phyloP scores from a whole-genome alignment of 805 yeast genomes.

The Candida suzukii region DNA sequence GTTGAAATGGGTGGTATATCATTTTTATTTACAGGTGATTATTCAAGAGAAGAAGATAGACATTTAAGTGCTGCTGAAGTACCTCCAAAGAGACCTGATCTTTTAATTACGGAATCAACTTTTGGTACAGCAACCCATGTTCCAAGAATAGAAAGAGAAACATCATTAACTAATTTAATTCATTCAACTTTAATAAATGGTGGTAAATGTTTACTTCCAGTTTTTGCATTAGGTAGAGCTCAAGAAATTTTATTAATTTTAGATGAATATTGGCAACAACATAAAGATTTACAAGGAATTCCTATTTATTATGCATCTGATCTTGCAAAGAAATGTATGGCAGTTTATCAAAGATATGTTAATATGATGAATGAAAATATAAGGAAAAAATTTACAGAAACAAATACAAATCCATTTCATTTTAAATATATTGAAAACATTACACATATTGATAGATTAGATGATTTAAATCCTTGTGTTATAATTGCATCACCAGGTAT shows the following conservation, averaged over 20 bases:
- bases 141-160: constrained; percentile 80
- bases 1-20: constrained; percentile 91
- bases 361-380: constrained; percentile 96
- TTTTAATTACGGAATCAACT: constrained; percentile 89
- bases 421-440: constrained; percentile 80
- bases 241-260: constrained; percentile 85
- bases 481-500: constrained; percentile 97
- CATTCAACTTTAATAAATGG: constrained; percentile 82
- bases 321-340: constrained; percentile 92
- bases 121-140: constrained; percentile 98
- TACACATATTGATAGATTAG: constrained; percentile 73
- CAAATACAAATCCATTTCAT: constrained; percentile 82
- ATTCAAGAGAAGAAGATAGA: constrained; percentile 91
- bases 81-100: constrained; percentile 81
- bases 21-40: constrained; percentile 91
- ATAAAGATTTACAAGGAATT: constrained; percentile 74
- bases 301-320: constrained; percentile 89
- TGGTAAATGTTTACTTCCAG: constrained; percentile 89
- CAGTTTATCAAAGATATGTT: constrained; percentile 93
- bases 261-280: constrained; percentile 90
- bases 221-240: constrained; percentile 94
- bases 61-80: constrained; percentile 94
- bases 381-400: constrained; percentile 64
- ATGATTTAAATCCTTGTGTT: constrained; percentile 93
- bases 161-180: constrained; percentile 69